Evolutionary conservation across 2,329 filamentous ascomycete genomes (phyloP), one percentile per base, ranked within the genome.

Genomic region (Apiospora aurea): DNA sequence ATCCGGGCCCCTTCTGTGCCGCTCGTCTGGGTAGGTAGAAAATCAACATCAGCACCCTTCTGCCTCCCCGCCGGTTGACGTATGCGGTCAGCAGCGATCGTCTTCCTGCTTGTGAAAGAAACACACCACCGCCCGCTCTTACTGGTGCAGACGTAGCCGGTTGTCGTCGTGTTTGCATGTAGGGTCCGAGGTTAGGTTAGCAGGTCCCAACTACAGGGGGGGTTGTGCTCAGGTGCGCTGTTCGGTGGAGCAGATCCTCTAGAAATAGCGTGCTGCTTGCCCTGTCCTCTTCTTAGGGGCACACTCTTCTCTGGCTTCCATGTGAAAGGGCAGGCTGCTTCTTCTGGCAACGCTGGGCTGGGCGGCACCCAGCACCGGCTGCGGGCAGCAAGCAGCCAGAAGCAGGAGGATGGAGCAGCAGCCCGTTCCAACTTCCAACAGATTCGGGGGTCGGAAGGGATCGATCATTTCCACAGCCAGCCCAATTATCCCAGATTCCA

Each of bases 101-200:
- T n/a, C 46, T 49, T 10, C 21, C 46, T 49, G 57, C 57, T 64
- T 64, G 57, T 64, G 57, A 64, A 64, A n/a, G 26, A 57, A 64
- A 64, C 57, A 41, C 57, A 64, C 57, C 53, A 61, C 26, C 53
- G 6, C 13, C 34, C 57, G 18, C 44, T 49, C 47, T 57, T 24
- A 69, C 29, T 69, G 68, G 68, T 69, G 57, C 57, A 64, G 57
- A 41, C 57, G 29, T 64, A 64, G 57, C 57, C 57, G 57, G 57
- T 41, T 2, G 57, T 41, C 57, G 57, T 64, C 57, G 46, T 69
- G 68, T 69, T 41, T 41, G 68, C 68, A 57, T 26, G 68, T 57
- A 69, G 68, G 47, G 68, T 44, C 68, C 68, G 68, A 69, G 68
- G 68, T 64, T 64, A 69, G 68, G 68, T 64, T 64, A 64, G 57